Conservation (phyloP, 2,329 filamentous ascomycete species). For the Alternaria solani region DNA sequence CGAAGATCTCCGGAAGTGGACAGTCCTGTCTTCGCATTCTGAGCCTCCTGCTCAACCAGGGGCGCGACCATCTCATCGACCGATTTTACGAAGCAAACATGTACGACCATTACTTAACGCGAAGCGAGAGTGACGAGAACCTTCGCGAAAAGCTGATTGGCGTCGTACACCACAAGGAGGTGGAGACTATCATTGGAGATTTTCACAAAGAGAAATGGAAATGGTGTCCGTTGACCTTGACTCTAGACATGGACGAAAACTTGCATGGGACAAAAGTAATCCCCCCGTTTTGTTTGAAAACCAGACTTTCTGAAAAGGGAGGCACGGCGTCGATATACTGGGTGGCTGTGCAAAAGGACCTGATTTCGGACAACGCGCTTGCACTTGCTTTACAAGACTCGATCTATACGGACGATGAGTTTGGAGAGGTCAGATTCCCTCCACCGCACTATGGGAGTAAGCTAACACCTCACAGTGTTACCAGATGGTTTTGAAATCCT, state of each 20-base stretch:
- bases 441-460: not conserved
- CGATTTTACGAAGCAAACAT: not conserved
- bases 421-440: not conserved
- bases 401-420: not conserved
- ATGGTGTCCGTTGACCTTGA: not conserved
- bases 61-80: not conserved
- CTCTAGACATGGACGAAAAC: not conserved
- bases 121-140: not conserved
- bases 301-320: not conserved
- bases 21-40: not conserved
- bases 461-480: constrained; percentile 21
- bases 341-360: not conserved
- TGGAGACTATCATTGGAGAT: not conserved
- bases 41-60: not conserved
- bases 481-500: constrained; percentile 44
- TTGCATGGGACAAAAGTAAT: not conserved
- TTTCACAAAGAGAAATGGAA: not conserved
- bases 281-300: not conserved
- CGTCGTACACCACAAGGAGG: not conserved
- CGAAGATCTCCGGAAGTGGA: rapidly evolving
- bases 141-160: not conserved
- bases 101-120: not conserved
- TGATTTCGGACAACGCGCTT: not conserved
- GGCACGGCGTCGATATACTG: not conserved
- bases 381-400: not conserved